phyloP scores from a whole-genome alignment of 2,329 filamentous ascomycete species.

The Sarocladium strictum region DNA sequence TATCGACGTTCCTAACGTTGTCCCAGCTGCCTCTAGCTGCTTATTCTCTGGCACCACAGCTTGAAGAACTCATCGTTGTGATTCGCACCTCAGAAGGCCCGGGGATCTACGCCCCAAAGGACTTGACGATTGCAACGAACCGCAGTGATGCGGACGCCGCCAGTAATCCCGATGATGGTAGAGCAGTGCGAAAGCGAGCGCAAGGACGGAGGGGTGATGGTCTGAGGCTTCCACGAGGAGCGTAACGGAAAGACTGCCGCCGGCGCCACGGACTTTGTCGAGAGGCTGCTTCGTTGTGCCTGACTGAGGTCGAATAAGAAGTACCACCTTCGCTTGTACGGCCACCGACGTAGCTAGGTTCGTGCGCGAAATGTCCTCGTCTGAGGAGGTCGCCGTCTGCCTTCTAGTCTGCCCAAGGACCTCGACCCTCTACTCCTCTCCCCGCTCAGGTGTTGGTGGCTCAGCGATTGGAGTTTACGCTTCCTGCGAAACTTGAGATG shows the following conservation, averaged over 20 bases:
- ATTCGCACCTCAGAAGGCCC: conserved; percentile 17
- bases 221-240: conserved; percentile 19
- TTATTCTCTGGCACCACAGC: conserved; percentile 11
- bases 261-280: conserved; percentile 1
- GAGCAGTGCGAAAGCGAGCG: conserved; percentile 15
- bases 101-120: conserved; percentile 10
- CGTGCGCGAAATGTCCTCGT: background rate
- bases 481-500: conserved; percentile 1
- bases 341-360: background rate
- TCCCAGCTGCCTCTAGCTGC: conserved; percentile 5
- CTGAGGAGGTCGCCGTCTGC: background rate
- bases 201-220: conserved; percentile 12
- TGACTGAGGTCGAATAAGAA: conserved; percentile 15
- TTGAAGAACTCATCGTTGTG: conserved; percentile 10
- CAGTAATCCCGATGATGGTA: conserved; percentile 13
- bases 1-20: conserved; percentile 5
- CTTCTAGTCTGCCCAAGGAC: background rate
- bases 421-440: background rate
- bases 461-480: background rate
- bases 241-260: conserved; percentile 7
- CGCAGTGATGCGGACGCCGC: conserved; percentile 15
- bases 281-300: conserved; percentile 14
- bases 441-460: background rate
- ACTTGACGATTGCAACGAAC: conserved; percentile 11
- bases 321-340: conserved; percentile 8